Conservation (phyloP, 2,329 filamentous ascomycete genomes). For the Calonectria hawksworthii region DNA sequence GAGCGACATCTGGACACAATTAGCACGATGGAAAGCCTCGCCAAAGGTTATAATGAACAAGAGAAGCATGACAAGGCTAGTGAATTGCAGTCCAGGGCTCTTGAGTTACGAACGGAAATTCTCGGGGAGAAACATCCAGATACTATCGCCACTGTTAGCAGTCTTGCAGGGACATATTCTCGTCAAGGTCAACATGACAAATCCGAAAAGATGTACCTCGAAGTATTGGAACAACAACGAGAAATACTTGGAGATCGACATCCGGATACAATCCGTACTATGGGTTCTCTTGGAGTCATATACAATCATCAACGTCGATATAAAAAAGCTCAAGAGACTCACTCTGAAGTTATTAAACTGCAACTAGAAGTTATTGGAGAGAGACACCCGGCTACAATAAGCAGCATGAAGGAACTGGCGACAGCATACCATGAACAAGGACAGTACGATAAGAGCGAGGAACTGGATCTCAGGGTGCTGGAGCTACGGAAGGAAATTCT, state of each 20-base stretch:
- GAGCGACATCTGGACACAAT: background rate
- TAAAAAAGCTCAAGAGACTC: background rate
- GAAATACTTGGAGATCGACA: background rate
- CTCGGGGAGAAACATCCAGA: background rate
- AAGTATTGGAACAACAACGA: background rate
- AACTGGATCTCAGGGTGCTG: too few species aligned
- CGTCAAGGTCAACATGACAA: background rate
- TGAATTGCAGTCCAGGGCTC: background rate
- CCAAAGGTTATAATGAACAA: background rate
- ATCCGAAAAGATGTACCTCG: background rate
- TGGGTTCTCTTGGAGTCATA: background rate
- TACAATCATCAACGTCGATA: background rate
- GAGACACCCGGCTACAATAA: background rate
- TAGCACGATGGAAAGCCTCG: background rate
- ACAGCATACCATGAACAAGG: too few species aligned
- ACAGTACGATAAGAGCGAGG: too few species aligned
- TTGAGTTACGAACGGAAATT: background rate
- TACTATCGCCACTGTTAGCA: background rate
- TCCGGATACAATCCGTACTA: background rate
- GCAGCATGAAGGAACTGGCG: too few species aligned
- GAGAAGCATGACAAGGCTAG: background rate
- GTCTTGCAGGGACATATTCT: background rate
- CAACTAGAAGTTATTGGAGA: background rate
- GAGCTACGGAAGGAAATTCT: too few species aligned
- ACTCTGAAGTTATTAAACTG: too few species aligned